Evolutionary conservation across 805 yeast species (phyloP).

Genomic region (Ogataea chonburiensis): DNA sequence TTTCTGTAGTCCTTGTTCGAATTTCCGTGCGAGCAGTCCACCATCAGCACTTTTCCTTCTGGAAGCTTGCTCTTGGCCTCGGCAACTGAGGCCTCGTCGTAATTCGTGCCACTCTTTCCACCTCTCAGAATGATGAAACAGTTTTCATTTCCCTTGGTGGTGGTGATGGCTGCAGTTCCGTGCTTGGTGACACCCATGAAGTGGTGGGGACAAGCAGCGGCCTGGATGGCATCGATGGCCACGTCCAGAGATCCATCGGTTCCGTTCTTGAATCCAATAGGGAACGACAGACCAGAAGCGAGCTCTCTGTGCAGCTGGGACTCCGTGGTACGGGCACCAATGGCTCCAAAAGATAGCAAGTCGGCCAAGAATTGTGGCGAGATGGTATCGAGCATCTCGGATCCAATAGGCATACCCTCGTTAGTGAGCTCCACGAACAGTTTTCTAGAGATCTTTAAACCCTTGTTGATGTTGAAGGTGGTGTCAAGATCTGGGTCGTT

Average conservation of each 20-base stretch:
- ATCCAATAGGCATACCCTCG: slow-evolving; percentile 85
- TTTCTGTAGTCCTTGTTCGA: slow-evolving; percentile 90
- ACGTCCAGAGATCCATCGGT: slow-evolving; percentile 94
- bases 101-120: slow-evolving; percentile 92
- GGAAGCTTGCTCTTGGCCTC: slow-evolving; percentile 64
- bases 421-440: slow-evolving; percentile 79
- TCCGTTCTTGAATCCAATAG: slow-evolving; percentile 97
- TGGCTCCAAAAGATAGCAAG: slow-evolving; percentile 90
- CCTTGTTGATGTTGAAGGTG: slow-evolving; percentile 92
- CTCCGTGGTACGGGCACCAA: slow-evolving; percentile 98
- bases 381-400: slow-evolving; percentile 97
- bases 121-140: slow-evolving; percentile 96
- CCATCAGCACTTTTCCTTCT: slow-evolving; percentile 65
- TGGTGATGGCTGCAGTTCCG: slow-evolving; percentile 94
- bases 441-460: slow-evolving; percentile 82
- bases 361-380: slow-evolving; percentile 95
- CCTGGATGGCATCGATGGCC: slow-evolving; percentile 90
- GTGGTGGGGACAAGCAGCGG: slow-evolving; percentile 91
- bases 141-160: slow-evolving; percentile 92
- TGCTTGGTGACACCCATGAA: slow-evolving; percentile 97
- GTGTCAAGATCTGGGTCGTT: slow-evolving; percentile 95
- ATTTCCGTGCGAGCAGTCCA: slow-evolving; percentile 98
- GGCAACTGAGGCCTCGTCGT: slow-evolving; percentile 74
- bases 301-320: slow-evolving; percentile 97
- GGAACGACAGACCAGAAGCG: slow-evolving; percentile 98